Base-by-base conservation (phyloP, 371 early-diverging fungal species). In the Mucor circinelloides region DNA sequence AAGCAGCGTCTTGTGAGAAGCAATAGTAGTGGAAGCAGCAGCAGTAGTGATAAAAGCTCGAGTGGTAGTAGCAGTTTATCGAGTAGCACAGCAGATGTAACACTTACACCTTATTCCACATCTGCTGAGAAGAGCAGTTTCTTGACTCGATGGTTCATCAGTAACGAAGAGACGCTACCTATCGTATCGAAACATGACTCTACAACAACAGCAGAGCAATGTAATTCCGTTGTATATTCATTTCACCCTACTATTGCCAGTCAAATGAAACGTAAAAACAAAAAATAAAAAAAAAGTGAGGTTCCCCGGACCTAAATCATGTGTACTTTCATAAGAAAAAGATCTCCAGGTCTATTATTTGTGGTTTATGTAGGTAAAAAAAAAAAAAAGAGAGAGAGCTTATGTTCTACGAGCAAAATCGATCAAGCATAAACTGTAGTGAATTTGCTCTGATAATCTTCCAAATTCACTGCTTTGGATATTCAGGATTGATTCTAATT, bases 381-480 rank as follows among this genome's bases (percentile, higher is more conserved):
- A 30, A 32, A 6, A 34, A 54, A 54, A 54, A 54, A 28, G 30
- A 30, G 17, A 30, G 30, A 57, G 19, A 17, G 36, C 19, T 72
- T 74, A 76, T 62, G 76, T 77, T 71, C 80, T 81, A 42, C 93
- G 81, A 75, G 88, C 84, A 74, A 93, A 94, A 68, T 93, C 94
- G 44, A 94, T 89, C 70, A 94, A 74, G 70, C 94, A 94, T 57
- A 91, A 79, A 56, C 90, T 90, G 76, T 93, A 93, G 72, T 93
- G 90, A 66, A 93, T 87, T 61, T 93, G 84, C 42, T 85, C 87
- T 60, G 93, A 90, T 60, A 91, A 75, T 48, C 89, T 78, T 40
- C 74, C 80, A 84, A 89, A 91, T 67, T 91, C 89, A 36, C 71
- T 64, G 57, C 74, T 67, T 70, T 89, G 85, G 56, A 79, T 72